A percentile compares a stretch with the other conserved stretches of the same genome.
These are phyloP conservation scores for Pittosporum tobira DNA, from an alignment of 129 eudicot species.

Conservation along the genomic window DNA sequence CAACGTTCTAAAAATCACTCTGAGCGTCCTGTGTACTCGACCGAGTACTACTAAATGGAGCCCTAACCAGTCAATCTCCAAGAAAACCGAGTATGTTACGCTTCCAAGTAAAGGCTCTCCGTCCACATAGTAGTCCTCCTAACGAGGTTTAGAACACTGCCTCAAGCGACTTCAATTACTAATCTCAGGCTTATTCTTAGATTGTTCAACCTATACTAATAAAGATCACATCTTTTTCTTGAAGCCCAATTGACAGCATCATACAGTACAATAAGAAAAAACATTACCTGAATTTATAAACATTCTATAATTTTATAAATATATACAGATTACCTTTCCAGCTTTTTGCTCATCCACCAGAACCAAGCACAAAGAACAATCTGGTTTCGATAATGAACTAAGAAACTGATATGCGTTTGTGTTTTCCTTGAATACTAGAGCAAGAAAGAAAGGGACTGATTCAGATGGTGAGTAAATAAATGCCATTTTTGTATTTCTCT, in stretches of 20 bases:
- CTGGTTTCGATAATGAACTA: neutral
- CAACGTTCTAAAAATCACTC: too few species aligned
- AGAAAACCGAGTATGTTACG: too few species aligned
- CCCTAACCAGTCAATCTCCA: too few species aligned
- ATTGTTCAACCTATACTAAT: neutral
- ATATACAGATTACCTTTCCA: neutral
- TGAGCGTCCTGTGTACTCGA: too few species aligned
- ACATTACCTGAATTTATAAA: neutral
- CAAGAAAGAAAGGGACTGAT: constrained; percentile 1
- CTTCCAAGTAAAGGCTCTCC: too few species aligned
- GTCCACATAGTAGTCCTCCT: too few species aligned
- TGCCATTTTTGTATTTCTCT: neutral
- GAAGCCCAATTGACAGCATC: neutral
- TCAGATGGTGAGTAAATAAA: neutral
- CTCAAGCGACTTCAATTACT: too few species aligned
- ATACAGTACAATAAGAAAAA: neutral
- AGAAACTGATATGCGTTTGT: neutral
- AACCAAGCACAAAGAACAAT: constrained; percentile 1
- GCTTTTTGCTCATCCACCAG: neutral
- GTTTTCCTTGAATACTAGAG: neutral
- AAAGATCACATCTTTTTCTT: neutral
- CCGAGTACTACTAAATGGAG: too few species aligned
- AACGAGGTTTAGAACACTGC: too few species aligned
- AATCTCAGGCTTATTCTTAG: neutral
- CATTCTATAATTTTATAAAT: neutral